Base-by-base conservation (phyloP, 129 eudicot species). In the Centella asiatica region DNA sequence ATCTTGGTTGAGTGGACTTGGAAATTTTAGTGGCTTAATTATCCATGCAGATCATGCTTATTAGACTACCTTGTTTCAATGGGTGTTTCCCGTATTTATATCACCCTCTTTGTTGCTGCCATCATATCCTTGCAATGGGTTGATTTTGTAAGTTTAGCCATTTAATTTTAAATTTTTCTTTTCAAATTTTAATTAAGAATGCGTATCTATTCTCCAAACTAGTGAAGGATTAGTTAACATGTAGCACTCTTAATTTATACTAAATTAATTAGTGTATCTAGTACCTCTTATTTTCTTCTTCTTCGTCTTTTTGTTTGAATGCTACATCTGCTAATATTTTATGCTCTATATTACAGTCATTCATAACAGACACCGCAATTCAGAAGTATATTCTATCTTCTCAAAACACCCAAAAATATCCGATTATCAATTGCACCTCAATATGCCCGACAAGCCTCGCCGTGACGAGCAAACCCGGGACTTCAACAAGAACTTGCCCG, bases 401-500 rank as follows among this genome's bases (percentile, higher is more conserved):
- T 44, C 23, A 63, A 34, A 63, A n/a, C 0, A 28, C 44, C 23
- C 18, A 28, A 3, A 45, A 9, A 6, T 42, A 40, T 28, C 54
- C 26, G 34, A 39, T 14, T 29, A 32, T 64, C 32, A 64, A 64
- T 19, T 64, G 69, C 69, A 47, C 69, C 1, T 5, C 3, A n/a
- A 19, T 33, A 12, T 64, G 69, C 27, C 69, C 69, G 1, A 23
- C 39, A 29, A 31, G 26, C 14, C 26, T 28, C 5, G 31, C 7
- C 4, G 53, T 4, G 6, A 50, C 27, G 18, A 27, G 10, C 4
- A 28, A n/a, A 18, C 54, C 2, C 8, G 7, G 20, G 32, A 36
- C 59, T 5, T 55, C 72, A 1, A 1, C 67, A 1, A 69, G 51
- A 54, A 31, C 76, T 25, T 92, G 95, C 40, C 98, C 95, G 4